Evolutionary conservation across 1,284 basidiomycete species (phyloP).

Genomic region (Moniliella sp.): DNA sequence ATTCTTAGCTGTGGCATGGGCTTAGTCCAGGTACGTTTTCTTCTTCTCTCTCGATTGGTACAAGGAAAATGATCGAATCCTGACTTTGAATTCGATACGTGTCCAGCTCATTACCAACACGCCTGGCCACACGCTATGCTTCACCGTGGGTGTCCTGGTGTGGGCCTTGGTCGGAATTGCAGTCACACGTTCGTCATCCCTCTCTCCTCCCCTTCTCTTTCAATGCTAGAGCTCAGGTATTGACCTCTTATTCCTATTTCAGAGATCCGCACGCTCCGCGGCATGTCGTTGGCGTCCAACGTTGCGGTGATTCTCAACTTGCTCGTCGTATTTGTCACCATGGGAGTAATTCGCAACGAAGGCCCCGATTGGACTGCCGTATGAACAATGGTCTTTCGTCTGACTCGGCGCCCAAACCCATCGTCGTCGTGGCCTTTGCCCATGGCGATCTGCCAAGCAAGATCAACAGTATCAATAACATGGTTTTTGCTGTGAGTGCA

Average conservation of each 20-base stretch:
- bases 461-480: conserved; percentile 46
- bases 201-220: no score
- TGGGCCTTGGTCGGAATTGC: conserved; percentile 37
- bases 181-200: no score
- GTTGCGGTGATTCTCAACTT: conserved; percentile 19
- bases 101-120: conserved; percentile 36
- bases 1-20: conserved; percentile 35
- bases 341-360: conserved; percentile 41
- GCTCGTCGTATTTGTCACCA: conserved; percentile 41
- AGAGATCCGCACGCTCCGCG: conserved; percentile 16
- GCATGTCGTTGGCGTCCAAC: conserved; percentile 10
- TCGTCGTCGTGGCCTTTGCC: conserved; percentile 38
- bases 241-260: no score
- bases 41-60: no score
- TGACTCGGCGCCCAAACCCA: conserved; percentile 34
- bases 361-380: conserved; percentile 43
- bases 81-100: no score
- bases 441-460: conserved; percentile 36
- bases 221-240: no score
- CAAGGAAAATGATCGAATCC: no score
- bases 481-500: conserved; percentile 42
- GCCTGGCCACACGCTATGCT: conserved; percentile 37
- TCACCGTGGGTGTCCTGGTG: conserved; percentile 43
- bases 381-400: conserved; percentile 6
- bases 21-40: conserved; percentile 39